Base-by-base conservation (phyloP, 2,329 filamentous ascomycete species). In the Colletotrichum acutatum region DNA sequence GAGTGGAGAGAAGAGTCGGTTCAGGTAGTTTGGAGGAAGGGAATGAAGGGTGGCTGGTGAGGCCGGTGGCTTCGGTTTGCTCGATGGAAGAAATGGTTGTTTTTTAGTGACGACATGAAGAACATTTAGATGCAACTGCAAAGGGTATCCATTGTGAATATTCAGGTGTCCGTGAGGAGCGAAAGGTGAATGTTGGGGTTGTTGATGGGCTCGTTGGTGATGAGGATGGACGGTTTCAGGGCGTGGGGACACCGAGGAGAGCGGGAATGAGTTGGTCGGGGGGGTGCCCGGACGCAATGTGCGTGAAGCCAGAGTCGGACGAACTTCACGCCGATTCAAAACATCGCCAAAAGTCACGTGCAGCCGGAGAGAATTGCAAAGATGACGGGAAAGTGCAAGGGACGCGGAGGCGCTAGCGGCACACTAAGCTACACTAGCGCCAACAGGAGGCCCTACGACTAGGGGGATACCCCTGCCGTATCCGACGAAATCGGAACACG, bases 211-310 rank as follows among this genome's bases (percentile, higher is more conserved):
- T 71, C 30, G 62, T 59, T 72, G 71, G 68, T 72, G 71, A 68
- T 74, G 71, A 63, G 30, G 58, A 74, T 54, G 71, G 71, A 72
- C 19, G 62, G 71, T 68, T 74, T 63, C 71, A 72, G 71, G 57
- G 71, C 71, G 71, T 74, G 71, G 71, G 61, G 71, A 74, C 71
- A 60, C 62, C 22, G 71, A 74, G 68, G 71, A 74, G 67, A 34
- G 71, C 67, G 71, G 68, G 71, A 74, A 72, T 30, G 68, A 72
- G 52, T 58, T 68, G 57, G 67, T 74, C 68, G 61, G 71, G 71
- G 71, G 71, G 71, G 68, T 62, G 71, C 57, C 42, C 63, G 71
- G 49, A 63, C 52, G 62, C 71, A 72, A 74, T 72, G 71, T 74
- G 57, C 37, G 66, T 72, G 71, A 71, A 59, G 52, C 49, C 68